Evolutionary conservation across 2,329 filamentous ascomycete genomes (phyloP).

Genomic region (Botrytis pseudocinerea): DNA sequence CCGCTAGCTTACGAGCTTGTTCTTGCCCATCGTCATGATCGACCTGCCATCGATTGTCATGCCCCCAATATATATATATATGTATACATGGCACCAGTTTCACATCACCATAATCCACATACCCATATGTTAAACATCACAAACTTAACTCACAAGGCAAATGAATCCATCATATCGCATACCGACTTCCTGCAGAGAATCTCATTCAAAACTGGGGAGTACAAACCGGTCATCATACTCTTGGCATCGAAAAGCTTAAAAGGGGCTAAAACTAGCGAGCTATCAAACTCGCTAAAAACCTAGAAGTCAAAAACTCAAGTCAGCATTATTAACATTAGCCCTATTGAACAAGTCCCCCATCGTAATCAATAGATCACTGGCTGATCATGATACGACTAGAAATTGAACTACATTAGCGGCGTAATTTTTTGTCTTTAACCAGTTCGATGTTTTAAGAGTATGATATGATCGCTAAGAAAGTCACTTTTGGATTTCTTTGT

Average conservation of each 20-base stretch:
- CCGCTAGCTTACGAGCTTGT: too few relatives aligned
- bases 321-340: not conserved
- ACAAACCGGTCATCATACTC: not conserved
- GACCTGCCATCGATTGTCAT: not conserved
- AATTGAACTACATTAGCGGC: not conserved
- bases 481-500: not conserved
- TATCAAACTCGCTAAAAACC: not conserved
- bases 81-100: not conserved
- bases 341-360: not conserved
- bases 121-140: not conserved
- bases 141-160: rapidly evolving
- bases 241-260: not conserved
- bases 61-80: not conserved
- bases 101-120: not conserved
- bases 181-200: not conserved
- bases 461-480: not conserved
- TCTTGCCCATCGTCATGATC: not conserved
- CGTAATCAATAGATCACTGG: not conserved
- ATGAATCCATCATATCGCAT: rapidly evolving
- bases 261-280: conserved; percentile 14
- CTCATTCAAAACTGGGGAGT: not conserved
- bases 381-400: rapidly evolving
- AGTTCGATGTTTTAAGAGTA: not conserved
- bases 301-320: not conserved
- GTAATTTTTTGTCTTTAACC: not conserved